Evolutionary conservation across 23 red algal genomes (phyloP).

Genomic region (Cyanidiococcus yangmingshanensis): DNA sequence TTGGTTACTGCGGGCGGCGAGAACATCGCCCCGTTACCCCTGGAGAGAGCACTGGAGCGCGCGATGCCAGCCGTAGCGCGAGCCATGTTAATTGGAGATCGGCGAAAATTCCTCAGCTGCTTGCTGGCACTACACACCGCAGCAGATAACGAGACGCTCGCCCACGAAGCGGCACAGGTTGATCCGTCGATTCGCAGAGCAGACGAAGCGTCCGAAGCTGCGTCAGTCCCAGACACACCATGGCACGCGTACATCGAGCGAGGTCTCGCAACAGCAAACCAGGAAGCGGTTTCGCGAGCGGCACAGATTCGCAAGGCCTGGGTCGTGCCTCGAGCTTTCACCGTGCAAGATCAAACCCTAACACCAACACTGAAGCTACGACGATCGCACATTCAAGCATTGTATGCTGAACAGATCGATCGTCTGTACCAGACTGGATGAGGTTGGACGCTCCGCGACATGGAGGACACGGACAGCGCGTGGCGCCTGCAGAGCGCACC

Average conservation of each 20-base stretch:
- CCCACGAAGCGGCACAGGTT: constrained; percentile 31
- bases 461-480: background rate
- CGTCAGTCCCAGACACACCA: constrained; percentile 3
- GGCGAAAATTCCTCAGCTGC: constrained; percentile 60
- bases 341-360: constrained; percentile 59
- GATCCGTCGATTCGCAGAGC: constrained; percentile 31
- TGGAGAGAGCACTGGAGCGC: constrained; percentile 40
- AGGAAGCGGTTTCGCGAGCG: constrained; percentile 38
- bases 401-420: background rate
- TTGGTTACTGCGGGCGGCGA: constrained; percentile 81
- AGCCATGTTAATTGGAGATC: constrained; percentile 69
- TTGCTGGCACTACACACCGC: constrained; percentile 50
- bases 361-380: constrained; percentile 91
- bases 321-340: constrained; percentile 41
- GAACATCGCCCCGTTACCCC: constrained; percentile 63
- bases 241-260: constrained; percentile 48
- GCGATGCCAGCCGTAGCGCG: constrained; percentile 44
- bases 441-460: too few species aligned
- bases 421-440: background rate
- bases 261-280: constrained; percentile 46
- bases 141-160: constrained; percentile 47
- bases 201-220: constrained; percentile 24
- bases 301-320: constrained; percentile 48
- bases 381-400: background rate
- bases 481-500: constrained; percentile 1